A percentile compares a stretch with the other conserved stretches of the same genome.
These are phyloP conservation scores for Dactylonectria macrodidyma DNA, from an alignment of 2,329 filamentous ascomycete species.

Conservation along the genomic window DNA sequence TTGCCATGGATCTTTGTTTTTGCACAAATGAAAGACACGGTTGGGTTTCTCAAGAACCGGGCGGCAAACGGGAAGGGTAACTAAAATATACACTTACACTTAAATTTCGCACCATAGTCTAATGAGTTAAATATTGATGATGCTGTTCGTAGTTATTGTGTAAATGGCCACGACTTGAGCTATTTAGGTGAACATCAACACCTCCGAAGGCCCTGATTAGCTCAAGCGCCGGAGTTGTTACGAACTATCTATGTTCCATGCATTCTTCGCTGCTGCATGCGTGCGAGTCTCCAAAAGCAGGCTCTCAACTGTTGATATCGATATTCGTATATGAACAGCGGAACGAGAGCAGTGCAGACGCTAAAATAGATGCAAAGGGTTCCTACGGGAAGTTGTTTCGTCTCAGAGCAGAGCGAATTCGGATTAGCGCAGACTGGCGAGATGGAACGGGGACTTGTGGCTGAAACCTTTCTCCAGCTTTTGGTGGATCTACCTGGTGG, in stretches of 20 bases:
- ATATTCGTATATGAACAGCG: not conserved
- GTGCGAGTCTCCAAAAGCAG: too few relatives aligned
- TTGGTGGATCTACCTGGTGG: constrained; percentile 9
- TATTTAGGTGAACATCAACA: too few relatives aligned
- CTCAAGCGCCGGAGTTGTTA: too few relatives aligned
- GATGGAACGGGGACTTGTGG: constrained; percentile 8
- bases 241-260: too few relatives aligned
- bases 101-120: not conserved
- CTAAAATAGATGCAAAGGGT: not conserved
- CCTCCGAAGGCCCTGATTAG: too few relatives aligned
- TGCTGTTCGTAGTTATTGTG: too few relatives aligned
- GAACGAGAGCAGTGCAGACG: not conserved
- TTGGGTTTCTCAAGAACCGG: constrained; percentile 16
- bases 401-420: not conserved
- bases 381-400: not conserved
- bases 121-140: not conserved
- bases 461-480: constrained; percentile 12
- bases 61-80: constrained; percentile 2
- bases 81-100: not conserved
- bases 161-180: too few relatives aligned
- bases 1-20: constrained; percentile 38
- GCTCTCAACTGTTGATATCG: not conserved
- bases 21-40: constrained; percentile 19
- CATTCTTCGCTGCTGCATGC: too few relatives aligned
- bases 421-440: not conserved